These are phyloP conservation scores for Strombidium stylifer DNA, from an alignment of 73 alveolate genomes.

Conservation along the genomic window DNA sequence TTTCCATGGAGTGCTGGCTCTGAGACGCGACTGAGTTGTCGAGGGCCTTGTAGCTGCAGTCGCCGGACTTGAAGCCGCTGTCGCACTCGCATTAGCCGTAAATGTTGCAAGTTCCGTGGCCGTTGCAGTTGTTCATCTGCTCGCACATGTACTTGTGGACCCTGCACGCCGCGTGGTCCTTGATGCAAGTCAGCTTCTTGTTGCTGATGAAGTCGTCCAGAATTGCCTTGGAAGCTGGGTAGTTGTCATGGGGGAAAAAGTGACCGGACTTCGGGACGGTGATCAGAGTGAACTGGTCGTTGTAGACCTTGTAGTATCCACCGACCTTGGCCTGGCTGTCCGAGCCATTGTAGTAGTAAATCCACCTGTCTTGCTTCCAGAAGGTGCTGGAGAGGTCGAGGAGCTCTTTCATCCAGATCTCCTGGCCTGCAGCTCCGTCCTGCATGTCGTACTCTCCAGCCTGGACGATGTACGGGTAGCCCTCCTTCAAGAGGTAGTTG, in stretches of 20 bases:
- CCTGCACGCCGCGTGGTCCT: not conserved
- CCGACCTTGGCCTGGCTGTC: slow-evolving; percentile 3
- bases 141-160: not conserved
- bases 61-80: not conserved
- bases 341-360: not conserved
- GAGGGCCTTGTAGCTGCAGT: not conserved
- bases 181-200: not conserved
- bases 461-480: not conserved
- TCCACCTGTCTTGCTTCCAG: not conserved
- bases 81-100: slow-evolving; percentile 2
- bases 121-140: slow-evolving; percentile 13
- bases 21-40: too few relatives aligned
- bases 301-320: slow-evolving; percentile 12
- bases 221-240: not conserved
- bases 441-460: slow-evolving; percentile 40
- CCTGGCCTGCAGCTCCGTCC: slow-evolving; percentile 16
- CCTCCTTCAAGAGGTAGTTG: not conserved
- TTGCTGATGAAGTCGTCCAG: not conserved
- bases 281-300: not conserved
- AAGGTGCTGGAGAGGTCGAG: not conserved
- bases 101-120: slow-evolving; percentile 1
- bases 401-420: slow-evolving; percentile 3
- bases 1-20: not conserved
- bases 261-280: slow-evolving; percentile 31
- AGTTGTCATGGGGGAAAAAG: slow-evolving; percentile 1